Percentiles rank a stretch among this genome's conserved stretches.
These are phyloP conservation scores for Nemania diffusa DNA, from an alignment of 2,329 filamentous ascomycete species.

Conservation along the genomic window DNA sequence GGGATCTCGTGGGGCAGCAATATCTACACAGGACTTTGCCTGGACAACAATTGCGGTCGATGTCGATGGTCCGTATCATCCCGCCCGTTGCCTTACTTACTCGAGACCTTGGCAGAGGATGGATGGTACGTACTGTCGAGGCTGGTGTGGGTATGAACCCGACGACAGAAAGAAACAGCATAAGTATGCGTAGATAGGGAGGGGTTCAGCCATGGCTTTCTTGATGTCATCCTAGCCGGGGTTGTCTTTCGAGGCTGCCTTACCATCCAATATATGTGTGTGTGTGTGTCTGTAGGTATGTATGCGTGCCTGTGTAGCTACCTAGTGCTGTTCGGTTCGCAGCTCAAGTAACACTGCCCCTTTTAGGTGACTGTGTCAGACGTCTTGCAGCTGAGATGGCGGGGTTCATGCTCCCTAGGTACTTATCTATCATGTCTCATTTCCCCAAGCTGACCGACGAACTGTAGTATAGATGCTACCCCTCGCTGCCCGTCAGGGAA, in stretches of 20 bases:
- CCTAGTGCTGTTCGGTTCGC: not conserved
- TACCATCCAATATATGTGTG: constrained; percentile 7
- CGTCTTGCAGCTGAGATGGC: constrained; percentile 26
- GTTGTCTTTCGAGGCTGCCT: constrained; percentile 25
- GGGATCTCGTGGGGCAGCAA: constrained; percentile 15
- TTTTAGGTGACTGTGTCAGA: constrained; percentile 19
- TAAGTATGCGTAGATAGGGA: not conserved
- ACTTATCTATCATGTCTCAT: constrained; percentile 15
- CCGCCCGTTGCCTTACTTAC: constrained; percentile 5
- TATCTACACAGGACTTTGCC: not conserved
- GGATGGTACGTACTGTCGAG: constrained; percentile 23
- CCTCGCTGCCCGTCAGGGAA: not conserved
- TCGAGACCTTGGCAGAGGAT: constrained; percentile 7
- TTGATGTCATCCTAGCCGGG: constrained; percentile 25
- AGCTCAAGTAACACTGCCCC: constrained; percentile 16
- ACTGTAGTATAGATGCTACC: not conserved
- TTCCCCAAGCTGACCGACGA: constrained; percentile 8
- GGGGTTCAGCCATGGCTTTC: constrained; percentile 20
- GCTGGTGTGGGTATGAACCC: constrained; percentile 14
- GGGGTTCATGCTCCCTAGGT: constrained; percentile 17
- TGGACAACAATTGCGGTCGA: constrained; percentile 1
- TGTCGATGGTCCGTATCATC: constrained; percentile 3
- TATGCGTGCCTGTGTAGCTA: too few relatives aligned
- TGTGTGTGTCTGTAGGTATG: constrained; percentile 2
- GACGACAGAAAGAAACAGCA: not conserved